Percentiles rank a stretch among this genome's conserved stretches.
These are phyloP conservation scores for Leccinellum rugosiceps DNA, from an alignment of 768 basidiomycete genomes.

Conservation along the genomic window DNA sequence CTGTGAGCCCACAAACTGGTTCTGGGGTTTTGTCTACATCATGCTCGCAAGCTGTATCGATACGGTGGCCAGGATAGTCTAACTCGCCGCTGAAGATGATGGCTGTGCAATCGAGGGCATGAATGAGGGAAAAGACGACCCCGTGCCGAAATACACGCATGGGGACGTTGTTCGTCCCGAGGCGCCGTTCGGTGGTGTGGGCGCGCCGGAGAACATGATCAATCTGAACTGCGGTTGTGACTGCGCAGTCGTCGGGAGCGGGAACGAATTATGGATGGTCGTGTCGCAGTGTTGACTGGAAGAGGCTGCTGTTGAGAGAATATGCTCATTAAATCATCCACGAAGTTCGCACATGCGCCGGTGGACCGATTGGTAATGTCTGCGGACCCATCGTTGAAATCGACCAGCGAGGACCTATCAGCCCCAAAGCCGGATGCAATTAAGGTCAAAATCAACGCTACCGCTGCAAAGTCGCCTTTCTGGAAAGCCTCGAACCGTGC, in stretches of 20 bases:
- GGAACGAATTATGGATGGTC: conserved; percentile 20
- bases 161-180: conserved; percentile 14
- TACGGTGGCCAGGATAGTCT: not conserved
- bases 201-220: conserved; percentile 43
- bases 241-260: conserved; percentile 12
- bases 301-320: conserved; percentile 39
- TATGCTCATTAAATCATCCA: conserved; percentile 61
- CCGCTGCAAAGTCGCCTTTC: too few relatives aligned
- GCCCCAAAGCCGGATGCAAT: too few relatives aligned
- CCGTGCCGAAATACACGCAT: conserved; percentile 3
- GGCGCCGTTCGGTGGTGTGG: conserved; percentile 18
- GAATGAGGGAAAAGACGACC: not conserved
- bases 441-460: too few relatives aligned
- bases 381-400: conserved; percentile 60
- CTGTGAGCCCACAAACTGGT: conserved; percentile 5
- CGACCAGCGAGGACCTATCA: too few relatives aligned
- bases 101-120: conserved; percentile 6
- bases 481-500: too few relatives aligned
- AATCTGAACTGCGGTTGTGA: conserved; percentile 33
- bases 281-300: conserved; percentile 27
- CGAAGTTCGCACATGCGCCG: conserved; percentile 26
- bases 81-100: not conserved
- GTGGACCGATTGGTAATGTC: conserved; percentile 11
- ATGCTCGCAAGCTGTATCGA: conserved; percentile 9
- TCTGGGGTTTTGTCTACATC: conserved; percentile 20